Evolutionary conservation across 192 early-diverging fungal genomes (phyloP).

Genomic region (Funneliformis mosseae): DNA sequence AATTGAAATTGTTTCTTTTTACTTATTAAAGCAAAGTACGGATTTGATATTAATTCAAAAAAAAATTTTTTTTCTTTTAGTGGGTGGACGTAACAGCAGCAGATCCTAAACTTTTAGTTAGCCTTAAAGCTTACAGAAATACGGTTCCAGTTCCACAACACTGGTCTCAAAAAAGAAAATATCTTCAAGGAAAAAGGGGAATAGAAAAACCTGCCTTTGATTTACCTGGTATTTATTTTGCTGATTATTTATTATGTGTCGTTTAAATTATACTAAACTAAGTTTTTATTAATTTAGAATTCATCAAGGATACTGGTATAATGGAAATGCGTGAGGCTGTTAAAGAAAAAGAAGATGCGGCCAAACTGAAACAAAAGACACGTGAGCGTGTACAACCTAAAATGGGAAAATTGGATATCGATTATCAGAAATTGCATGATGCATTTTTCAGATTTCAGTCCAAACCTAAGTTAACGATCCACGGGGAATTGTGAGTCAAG

Average conservation of each 20-base stretch:
- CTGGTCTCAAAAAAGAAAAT: slow-evolving; percentile 97
- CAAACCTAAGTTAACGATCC: slow-evolving; percentile 70
- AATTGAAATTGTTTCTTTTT: slow-evolving; percentile 22
- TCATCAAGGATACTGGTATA: slow-evolving; percentile 97
- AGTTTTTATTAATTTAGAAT: slow-evolving; percentile 55
- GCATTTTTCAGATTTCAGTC: slow-evolving; percentile 97
- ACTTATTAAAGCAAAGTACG: not conserved
- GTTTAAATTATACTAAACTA: no score
- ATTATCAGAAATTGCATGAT: slow-evolving; percentile 97
- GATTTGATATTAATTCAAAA: not conserved
- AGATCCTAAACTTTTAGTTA: slow-evolving; percentile 88
- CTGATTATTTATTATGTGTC: no score
- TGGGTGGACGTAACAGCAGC: slow-evolving; percentile 82
- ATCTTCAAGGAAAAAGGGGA: slow-evolving; percentile 94
- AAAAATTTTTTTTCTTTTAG: slow-evolving; percentile 3
- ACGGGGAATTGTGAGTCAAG: slow-evolving; percentile 79
- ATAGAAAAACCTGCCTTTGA: slow-evolving; percentile 96
- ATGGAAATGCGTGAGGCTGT: slow-evolving; percentile 92
- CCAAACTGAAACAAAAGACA: slow-evolving; percentile 79
- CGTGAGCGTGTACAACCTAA: slow-evolving; percentile 89
- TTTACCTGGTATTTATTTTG: slow-evolving; percentile 64
- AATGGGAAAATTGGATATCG: slow-evolving; percentile 95
- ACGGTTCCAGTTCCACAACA: slow-evolving; percentile 94
- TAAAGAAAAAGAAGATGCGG: slow-evolving; percentile 84
- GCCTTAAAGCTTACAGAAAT: slow-evolving; percentile 90